phyloP scores from a whole-genome alignment of 1,284 basidiomycete species.

The Grifola frondosa region DNA sequence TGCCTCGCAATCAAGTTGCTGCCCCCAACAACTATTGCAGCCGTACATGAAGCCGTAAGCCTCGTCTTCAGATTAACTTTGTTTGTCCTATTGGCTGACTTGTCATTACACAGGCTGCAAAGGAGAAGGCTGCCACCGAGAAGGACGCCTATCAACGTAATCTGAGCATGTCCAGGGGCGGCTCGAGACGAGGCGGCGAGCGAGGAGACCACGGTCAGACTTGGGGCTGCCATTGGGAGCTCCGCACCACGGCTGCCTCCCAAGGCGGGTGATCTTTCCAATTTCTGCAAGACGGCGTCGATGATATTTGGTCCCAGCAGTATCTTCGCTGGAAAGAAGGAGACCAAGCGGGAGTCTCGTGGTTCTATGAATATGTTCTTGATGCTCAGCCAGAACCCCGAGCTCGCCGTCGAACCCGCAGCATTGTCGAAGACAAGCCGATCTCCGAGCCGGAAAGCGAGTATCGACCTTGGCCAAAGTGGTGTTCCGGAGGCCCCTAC shows the following conservation, averaged over 20 bases:
- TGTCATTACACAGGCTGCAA: slow-evolving; percentile 48
- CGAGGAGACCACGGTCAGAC: slow-evolving; percentile 54
- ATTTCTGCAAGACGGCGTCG: slow-evolving; percentile 74
- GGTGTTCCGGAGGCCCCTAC: slow-evolving; percentile 37
- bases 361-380: slow-evolving; percentile 90
- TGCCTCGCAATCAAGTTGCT: slow-evolving; percentile 66
- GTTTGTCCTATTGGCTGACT: too few relatives aligned
- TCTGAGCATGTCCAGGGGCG: slow-evolving; percentile 68
- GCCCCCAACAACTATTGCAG: slow-evolving; percentile 91
- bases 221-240: slow-evolving; percentile 77
- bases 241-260: slow-evolving; percentile 60
- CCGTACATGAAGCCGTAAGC: slow-evolving; percentile 86
- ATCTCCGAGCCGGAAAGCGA: slow-evolving; percentile 50
- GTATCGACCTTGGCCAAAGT: slow-evolving; percentile 42
- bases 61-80: too few relatives aligned
- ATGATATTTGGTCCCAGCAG: slow-evolving; percentile 79
- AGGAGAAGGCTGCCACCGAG: slow-evolving; percentile 69
- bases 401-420: slow-evolving; percentile 54
- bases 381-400: slow-evolving; percentile 65
- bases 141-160: slow-evolving; percentile 56
- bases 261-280: slow-evolving; percentile 84
- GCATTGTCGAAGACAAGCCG: slow-evolving; percentile 48
- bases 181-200: slow-evolving; percentile 86
- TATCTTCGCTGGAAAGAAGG: slow-evolving; percentile 58
- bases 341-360: slow-evolving; percentile 62